Percentiles rank a stretch among this genome's conserved stretches.
Evolutionary conservation across 1,139 yeast species (phyloP).

Genomic region (Saccharomyces hybrid): DNA sequence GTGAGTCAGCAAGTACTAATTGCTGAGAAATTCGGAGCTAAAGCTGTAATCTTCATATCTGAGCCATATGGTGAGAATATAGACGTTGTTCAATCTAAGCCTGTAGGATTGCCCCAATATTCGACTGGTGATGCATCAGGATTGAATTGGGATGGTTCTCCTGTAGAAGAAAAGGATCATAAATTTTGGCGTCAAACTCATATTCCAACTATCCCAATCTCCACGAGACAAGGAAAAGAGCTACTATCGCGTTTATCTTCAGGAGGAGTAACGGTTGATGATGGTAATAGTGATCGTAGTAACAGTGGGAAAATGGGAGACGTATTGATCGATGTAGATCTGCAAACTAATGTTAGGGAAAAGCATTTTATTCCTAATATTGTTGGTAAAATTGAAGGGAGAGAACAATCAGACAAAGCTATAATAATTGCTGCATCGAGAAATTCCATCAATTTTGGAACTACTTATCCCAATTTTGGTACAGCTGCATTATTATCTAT

Average conservation of each 20-base stretch:
- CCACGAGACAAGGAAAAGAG: conserved; percentile 57
- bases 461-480: conserved; percentile 67
- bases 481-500: conserved; percentile 66
- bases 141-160: conserved; percentile 65
- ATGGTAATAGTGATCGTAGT: conserved; percentile 21
- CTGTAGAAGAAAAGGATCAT: conserved; percentile 33
- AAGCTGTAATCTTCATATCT: conserved; percentile 44
- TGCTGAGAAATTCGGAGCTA: conserved; percentile 46
- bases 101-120: conserved; percentile 58
- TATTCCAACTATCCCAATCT: conserved; percentile 69
- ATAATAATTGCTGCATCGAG: conserved; percentile 78
- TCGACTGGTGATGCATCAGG: conserved; percentile 73
- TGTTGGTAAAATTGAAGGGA: conserved; percentile 67
- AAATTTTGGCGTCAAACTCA: conserved; percentile 50
- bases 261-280: conserved; percentile 34
- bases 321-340: conserved; percentile 33
- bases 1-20: conserved; percentile 46
- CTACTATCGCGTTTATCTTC: conserved; percentile 39
- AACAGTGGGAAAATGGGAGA: conserved; percentile 32
- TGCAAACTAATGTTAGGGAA: conserved; percentile 46
- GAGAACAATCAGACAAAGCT: conserved; percentile 70
- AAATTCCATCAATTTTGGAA: conserved; percentile 73
- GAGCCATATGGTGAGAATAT: conserved; percentile 22
- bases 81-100: conserved; percentile 51
- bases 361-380: conserved; percentile 73